These are phyloP conservation scores for Mycena chlorophos DNA, from an alignment of 768 basidiomycete genomes.

Conservation along the genomic window DNA sequence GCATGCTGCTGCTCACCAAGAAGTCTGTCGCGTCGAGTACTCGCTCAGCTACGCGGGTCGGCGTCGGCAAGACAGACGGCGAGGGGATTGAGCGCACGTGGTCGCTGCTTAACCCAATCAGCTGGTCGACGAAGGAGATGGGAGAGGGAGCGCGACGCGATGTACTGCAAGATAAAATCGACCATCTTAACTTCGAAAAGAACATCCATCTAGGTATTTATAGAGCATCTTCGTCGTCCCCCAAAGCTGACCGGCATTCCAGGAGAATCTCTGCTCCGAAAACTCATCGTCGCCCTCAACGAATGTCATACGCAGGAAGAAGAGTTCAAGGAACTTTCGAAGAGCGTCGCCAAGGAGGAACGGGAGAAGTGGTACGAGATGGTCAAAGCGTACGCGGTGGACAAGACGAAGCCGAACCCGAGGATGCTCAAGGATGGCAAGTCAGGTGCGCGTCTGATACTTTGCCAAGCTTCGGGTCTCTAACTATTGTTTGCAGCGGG, in stretches of 20 bases:
- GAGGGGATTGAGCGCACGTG: conserved; percentile 28
- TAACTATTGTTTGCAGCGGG: not conserved
- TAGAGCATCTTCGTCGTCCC: not conserved
- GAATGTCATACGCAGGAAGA: not conserved
- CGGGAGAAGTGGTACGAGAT: not conserved
- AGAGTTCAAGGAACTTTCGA: not conserved
- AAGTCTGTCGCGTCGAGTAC: conserved; percentile 6
- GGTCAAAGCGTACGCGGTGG: not conserved
- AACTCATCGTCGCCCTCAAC: not conserved
- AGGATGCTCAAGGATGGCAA: not conserved
- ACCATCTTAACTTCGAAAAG: conserved; percentile 22
- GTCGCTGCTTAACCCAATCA: conserved; percentile 26
- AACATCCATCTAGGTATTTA: conserved; percentile 4
- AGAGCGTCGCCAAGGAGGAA: not conserved
- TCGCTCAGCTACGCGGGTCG: conserved; percentile 17
- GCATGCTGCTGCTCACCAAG: conserved; percentile 1
- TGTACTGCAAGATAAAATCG: conserved; percentile 27
- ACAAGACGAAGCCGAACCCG: not conserved
- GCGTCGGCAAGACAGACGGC: conserved; percentile 17
- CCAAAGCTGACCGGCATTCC: not conserved
- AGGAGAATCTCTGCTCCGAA: not conserved
- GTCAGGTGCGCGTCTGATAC: not conserved
- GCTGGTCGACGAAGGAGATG: conserved; percentile 31
- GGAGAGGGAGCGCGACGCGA: too few relatives aligned
- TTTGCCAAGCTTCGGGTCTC: too few relatives aligned